Conservation (phyloP, 495 filamentous ascomycete species). For the Thermothielavioides terrestris region DNA sequence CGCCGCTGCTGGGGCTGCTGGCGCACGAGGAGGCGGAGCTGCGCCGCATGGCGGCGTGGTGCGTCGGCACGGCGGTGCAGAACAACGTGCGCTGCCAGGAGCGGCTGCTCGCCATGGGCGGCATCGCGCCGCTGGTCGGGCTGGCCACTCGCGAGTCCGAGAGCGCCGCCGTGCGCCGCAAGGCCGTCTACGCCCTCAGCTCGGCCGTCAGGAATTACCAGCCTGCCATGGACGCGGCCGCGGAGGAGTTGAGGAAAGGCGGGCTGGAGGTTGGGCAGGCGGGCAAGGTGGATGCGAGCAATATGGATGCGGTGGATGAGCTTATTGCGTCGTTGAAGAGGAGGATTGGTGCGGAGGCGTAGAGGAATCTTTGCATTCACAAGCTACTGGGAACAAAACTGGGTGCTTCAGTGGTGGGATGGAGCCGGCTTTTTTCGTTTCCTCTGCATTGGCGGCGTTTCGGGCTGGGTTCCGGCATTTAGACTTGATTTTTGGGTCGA, state of each 20-base stretch:
- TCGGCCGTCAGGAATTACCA: conserved; percentile 79
- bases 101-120: conserved; percentile 61
- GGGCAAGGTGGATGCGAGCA: conserved; percentile 53
- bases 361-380: too few species aligned
- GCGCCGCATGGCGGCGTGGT: conserved; percentile 80
- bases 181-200: conserved; percentile 81
- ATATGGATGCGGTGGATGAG: conserved; percentile 78
- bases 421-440: background rate
- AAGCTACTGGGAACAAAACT: background rate
- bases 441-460: conserved; percentile 33
- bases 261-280: conserved; percentile 36
- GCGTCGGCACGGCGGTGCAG: conserved; percentile 86
- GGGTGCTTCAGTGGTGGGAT: background rate
- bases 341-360: conserved; percentile 26
- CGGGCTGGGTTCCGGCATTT: conserved; percentile 5
- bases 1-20: conserved; percentile 62
- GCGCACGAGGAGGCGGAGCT: conserved; percentile 59
- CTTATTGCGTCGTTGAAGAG: conserved; percentile 61
- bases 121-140: conserved; percentile 56
- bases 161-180: conserved; percentile 59
- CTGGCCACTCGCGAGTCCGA: conserved; percentile 52
- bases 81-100: conserved; percentile 84
- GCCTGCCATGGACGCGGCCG: conserved; percentile 58
- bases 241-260: conserved; percentile 50
- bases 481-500: background rate